Conservation (phyloP, 2,329 filamentous ascomycete genomes). For the Plectosphaerella sp. region DNA sequence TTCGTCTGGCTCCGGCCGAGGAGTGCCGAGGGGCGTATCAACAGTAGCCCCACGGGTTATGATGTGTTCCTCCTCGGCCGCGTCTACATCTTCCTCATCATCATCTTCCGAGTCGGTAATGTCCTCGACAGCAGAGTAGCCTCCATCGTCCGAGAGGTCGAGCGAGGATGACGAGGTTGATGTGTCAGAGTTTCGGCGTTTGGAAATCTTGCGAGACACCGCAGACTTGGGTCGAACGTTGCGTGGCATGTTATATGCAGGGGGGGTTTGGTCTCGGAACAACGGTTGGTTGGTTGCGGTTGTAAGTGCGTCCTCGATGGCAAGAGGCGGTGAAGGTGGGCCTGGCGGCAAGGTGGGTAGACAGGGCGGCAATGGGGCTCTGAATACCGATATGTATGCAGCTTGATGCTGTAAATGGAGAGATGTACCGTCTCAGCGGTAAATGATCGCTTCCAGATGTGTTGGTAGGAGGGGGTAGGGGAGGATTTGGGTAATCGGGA, state of each 20-base stretch:
- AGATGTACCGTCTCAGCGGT: too few relatives aligned
- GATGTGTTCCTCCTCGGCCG: constrained; percentile 74
- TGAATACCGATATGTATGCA: too few relatives aligned
- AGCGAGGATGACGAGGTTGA: constrained; percentile 47
- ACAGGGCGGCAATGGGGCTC: not conserved
- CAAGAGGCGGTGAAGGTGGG: constrained; percentile 3
- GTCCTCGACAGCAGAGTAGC: constrained; percentile 73
- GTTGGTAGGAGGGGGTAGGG: not conserved
- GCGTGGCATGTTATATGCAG: constrained; percentile 40
- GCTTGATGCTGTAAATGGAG: too few relatives aligned
- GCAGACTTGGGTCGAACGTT: constrained; percentile 46
- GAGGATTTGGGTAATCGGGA: not conserved
- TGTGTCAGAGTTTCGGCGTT: constrained; percentile 45
- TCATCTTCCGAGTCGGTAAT: constrained; percentile 74
- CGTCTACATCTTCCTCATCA: constrained; percentile 73
- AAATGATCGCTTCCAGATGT: not conserved
- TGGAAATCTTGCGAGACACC: constrained; percentile 37
- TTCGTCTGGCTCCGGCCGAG: constrained; percentile 14
- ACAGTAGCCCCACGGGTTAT: constrained; percentile 37
- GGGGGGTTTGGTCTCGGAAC: not conserved
- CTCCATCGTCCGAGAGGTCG: constrained; percentile 61
- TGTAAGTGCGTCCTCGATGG: not conserved
- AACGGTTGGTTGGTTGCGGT: constrained; percentile 9
- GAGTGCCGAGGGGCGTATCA: not conserved
- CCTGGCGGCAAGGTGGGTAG: not conserved